Base-by-base conservation (phyloP, 345 rosid species). In the Turnera subulata region DNA sequence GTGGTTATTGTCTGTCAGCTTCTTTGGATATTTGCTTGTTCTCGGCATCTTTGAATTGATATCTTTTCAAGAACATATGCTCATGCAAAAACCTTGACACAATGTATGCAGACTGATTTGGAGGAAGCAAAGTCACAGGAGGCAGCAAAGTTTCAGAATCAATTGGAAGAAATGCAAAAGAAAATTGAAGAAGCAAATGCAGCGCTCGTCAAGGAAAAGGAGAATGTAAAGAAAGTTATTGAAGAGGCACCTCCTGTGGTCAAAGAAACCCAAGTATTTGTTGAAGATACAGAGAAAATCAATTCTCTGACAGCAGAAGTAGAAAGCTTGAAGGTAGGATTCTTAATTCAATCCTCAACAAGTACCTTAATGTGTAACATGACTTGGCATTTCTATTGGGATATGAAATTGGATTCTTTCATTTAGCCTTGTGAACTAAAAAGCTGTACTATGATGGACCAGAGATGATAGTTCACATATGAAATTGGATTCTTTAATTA, bases 231-330 rank as follows among this genome's bases (percentile, higher is more conserved):
- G 74, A 53, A 78, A 56, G 73, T 80, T 53, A 62, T 78, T 15
- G 75, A 78, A 64, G 83, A 75, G 61, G 78, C 83, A 45, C 83
- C 83, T 60, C 80, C 80, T 7, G 75, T 72, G 29, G 32, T 78
- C 24, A 62, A 78, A 64, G 83, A 78, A 64, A 78, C 83, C 37
- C 75, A 78, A 63, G 80, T 78, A 38, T 29, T 78, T 6, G 69
- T 78, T 63, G 80, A 78, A 68, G 80, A 78, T 43, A 75, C 80
- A 6, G 40, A 66, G 70, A 72, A 78, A 64, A 49, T 78, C 16
- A 70, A 75, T 47, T 63, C 75, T 26, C 70, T 78, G 49, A 75
- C 69, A 19, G 65, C 46, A 59, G 80, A 78, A 78, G 73, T 75
- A 12, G 79, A 78, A 71, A 66, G 58, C 47, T 51, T 78, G 16